phyloP scores from a whole-genome alignment of 495 filamentous ascomycete genomes.

The Aspergillus funiculosus region DNA sequence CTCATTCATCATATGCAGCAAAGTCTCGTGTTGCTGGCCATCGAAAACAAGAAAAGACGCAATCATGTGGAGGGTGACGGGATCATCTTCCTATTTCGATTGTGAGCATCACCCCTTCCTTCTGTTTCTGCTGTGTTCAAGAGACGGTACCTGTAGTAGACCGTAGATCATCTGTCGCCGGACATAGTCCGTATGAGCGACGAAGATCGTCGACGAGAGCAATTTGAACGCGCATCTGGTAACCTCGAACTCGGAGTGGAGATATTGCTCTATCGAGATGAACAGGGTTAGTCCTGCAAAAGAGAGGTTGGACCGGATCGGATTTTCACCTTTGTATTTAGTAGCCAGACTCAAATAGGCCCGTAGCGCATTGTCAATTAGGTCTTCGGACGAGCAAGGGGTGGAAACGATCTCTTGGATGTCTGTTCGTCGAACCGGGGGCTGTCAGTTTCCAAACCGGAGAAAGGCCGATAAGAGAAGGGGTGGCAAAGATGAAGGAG shows the following conservation, averaged over 20 bases:
- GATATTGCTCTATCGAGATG: conserved; percentile 61
- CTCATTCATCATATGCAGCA: conserved; percentile 78
- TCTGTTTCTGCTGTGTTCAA: no score
- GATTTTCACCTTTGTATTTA: conserved; percentile 61
- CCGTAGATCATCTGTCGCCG: conserved; percentile 89
- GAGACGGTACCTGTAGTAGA: conserved; percentile 62
- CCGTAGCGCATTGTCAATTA: conserved; percentile 82
- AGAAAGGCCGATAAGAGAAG: neutral
- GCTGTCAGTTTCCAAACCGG: neutral
- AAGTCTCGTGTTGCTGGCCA: conserved; percentile 69
- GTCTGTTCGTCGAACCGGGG: conserved; percentile 46
- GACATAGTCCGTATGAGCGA: conserved; percentile 72
- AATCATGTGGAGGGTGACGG: conserved; percentile 71
- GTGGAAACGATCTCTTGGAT: conserved; percentile 73
- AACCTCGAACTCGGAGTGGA: conserved; percentile 79
- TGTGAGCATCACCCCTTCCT: neutral
- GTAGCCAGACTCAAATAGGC: conserved; percentile 75
- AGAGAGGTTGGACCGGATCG: no score
- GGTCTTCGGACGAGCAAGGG: conserved; percentile 65
- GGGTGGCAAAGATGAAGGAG: neutral
- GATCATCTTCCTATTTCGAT: conserved; percentile 64
- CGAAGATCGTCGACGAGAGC: conserved; percentile 68
- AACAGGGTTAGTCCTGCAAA: neutral
- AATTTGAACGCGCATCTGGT: conserved; percentile 79
- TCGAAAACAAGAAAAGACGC: conserved; percentile 87